Percentiles rank a stretch among this genome's conserved stretches.
These are phyloP conservation scores for Citrus inodora DNA, from an alignment of 345 rosid species.

Conservation along the genomic window DNA sequence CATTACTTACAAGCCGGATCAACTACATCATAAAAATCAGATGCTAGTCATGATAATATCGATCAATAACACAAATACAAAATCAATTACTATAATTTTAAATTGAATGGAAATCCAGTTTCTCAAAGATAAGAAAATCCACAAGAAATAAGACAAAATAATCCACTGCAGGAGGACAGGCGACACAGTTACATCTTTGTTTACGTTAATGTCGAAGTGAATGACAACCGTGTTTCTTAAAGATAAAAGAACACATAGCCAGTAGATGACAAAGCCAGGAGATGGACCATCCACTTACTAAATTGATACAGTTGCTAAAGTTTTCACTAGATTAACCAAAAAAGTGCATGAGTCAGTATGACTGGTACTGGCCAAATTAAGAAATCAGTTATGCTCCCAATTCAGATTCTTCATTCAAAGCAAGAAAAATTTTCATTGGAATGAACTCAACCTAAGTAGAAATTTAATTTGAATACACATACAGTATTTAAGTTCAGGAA, in stretches of 20 bases:
- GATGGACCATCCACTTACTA: background rate
- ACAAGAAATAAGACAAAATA: background rate
- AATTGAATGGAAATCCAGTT: background rate
- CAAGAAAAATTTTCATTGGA: background rate
- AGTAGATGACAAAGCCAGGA: background rate
- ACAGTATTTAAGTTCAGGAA: background rate
- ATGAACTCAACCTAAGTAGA: background rate
- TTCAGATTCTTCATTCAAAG: background rate
- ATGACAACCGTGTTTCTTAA: slow-evolving; percentile 1
- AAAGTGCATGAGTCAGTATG: background rate
- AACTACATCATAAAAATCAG: slow-evolving; percentile 46
- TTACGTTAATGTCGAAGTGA: background rate
- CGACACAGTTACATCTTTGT: slow-evolving; percentile 2
- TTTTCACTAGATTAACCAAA: background rate
- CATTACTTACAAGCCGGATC: slow-evolving; percentile 64
- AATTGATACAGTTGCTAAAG: background rate
- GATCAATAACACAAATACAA: background rate
- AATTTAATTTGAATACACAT: background rate
- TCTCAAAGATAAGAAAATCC: background rate
- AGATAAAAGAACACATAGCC: slow-evolving; percentile 1
- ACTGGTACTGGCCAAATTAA: background rate
- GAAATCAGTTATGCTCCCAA: background rate
- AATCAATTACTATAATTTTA: slow-evolving; percentile 3
- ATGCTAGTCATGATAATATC: slow-evolving; percentile 15
- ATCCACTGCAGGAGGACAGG: background rate